Conservation (phyloP, 371 early-diverging fungal species). For the Basidiobolus meristosporus region DNA sequence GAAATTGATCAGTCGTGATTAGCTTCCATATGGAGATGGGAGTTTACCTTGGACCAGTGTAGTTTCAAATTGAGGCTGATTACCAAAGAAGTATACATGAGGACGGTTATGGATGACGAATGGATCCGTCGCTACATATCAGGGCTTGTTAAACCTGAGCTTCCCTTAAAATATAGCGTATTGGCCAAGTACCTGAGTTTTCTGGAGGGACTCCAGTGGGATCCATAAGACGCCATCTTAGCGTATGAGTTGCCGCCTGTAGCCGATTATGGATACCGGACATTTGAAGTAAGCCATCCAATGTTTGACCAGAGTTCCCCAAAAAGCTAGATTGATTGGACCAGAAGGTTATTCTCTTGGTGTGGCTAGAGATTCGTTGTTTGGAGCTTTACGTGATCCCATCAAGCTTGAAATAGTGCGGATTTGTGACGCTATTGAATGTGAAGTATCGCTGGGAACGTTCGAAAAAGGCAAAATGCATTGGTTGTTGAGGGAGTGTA, state of each 20-base stretch:
- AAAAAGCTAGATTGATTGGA: conserved; percentile 21
- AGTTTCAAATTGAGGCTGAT: conserved; percentile 57
- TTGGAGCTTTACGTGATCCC: conserved; percentile 19
- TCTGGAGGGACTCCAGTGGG: neutral
- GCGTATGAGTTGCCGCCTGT: conserved; percentile 26
- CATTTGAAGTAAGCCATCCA: conserved; percentile 66
- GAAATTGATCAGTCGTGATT: neutral
- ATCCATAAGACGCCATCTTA: neutral
- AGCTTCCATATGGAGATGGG: neutral
- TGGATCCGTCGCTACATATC: conserved; percentile 65
- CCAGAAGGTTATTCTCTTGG: too few relatives aligned
- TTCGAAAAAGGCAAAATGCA: conserved; percentile 47
- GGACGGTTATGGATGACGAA: conserved; percentile 54
- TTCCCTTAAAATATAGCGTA: too few relatives aligned
- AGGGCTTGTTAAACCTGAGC: too few relatives aligned
- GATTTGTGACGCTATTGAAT: conserved; percentile 60
- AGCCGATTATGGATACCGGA: conserved; percentile 25
- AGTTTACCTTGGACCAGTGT: conserved; percentile 23
- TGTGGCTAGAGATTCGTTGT: neutral
- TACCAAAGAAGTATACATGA: conserved; percentile 79
- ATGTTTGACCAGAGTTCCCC: conserved; percentile 69
- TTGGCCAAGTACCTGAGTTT: neutral
- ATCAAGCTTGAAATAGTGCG: conserved; percentile 46
- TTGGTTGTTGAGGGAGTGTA: conserved; percentile 73
- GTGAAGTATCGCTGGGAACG: conserved; percentile 25